Base-by-base conservation (phyloP, 1,139 yeast species). In the Meyerozyma guilliermondii region DNA sequence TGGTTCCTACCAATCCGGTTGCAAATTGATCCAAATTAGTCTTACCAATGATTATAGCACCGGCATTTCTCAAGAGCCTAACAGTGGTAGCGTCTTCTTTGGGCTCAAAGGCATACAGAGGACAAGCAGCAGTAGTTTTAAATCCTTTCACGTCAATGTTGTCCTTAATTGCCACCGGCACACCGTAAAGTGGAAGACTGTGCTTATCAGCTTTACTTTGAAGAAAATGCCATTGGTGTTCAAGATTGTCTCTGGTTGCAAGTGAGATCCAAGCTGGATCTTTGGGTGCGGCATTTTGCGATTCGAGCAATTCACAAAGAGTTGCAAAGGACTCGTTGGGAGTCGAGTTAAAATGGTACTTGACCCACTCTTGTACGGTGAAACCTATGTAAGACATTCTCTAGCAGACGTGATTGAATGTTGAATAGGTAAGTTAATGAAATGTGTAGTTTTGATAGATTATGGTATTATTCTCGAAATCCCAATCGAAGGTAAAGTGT, bases 11-110 rank as follows among this genome's bases (percentile, higher is more conserved):
- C 45, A 92, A 72, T 26, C 98, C 98, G 4, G 98, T 91, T 17
- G 98, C 98, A 65, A 91, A 91, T 62, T 91, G 98, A 60, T 91
- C 98, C 60, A 91, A 72, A 60, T 91, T 91, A 46, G 98, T 91
- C 62, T 91, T 91, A 44, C 97, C 98, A 39, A 91, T 71, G 31
- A 91, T 76, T 43, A 91, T 86, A 38, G 97, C 98, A 55, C 98
- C 98, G 24, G 89, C 86, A 16, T 74, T 76, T 61, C 88, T 78
- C 53, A 91, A 73, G 27, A 82, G 66, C 22, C 67, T 62, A 10
- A 89, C 96, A 7, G 85, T 77, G 16, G 86, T 78, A 35, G 97
- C 81, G 58, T 91, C 97, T 43, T 70, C 68, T 35, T 65, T 60
- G 2, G 98, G 91, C 2, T 58, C 49, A 65, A 81, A 89, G 23